Evolutionary conservation across 495 filamentous ascomycete species (phyloP), one percentile per base, ranked within the genome.

Genomic region (Talaromyces liani): DNA sequence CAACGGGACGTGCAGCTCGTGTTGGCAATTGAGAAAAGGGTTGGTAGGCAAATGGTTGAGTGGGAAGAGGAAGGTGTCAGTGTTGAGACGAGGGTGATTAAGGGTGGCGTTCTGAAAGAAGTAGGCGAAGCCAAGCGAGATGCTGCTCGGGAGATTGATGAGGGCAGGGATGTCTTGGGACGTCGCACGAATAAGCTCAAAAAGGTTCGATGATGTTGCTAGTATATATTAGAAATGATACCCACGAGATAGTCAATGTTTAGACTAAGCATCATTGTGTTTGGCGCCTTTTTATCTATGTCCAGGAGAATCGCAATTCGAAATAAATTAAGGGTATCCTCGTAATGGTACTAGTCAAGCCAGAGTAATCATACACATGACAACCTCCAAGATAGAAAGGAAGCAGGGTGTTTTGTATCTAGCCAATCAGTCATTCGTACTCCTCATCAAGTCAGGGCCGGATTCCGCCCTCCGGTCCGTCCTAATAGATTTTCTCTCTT

Each of bases 111-210:
- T 56, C 74, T 99, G 71, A 96, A 96, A 82, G 76, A 89, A 51
- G 93, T 99, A 12, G 88, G 91, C 12, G 87, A 92, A 75, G 93
- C 91, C 80, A 98, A 97, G 81, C 81, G 93, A 58, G 89, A 95
- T 73, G 95, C 92, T 3, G 67, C 89, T 70, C 73, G 96, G 61
- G 90, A 93, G 75, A 90, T 98, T 72, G 94, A 96, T 67, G 93
- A 98, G 77, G 88, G 89, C 4, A 86, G 88, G 67, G 92, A 97
- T 73, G 90, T 97, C n/a, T 61, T 79, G 60, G 79, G 79, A 29
- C 68, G 77, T 20, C 78, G 76, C 69, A 69, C 72, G 41, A 77
- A 79, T 62, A 80, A 76, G 69, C 65, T 81, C 65, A 79, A 79
- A 69, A 79, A 79, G 68, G 72, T 78, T 25, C 71, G 76, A 63